Conservation (phyloP, 768 basidiomycete species). For the Psilocybe subaeruginosa region DNA sequence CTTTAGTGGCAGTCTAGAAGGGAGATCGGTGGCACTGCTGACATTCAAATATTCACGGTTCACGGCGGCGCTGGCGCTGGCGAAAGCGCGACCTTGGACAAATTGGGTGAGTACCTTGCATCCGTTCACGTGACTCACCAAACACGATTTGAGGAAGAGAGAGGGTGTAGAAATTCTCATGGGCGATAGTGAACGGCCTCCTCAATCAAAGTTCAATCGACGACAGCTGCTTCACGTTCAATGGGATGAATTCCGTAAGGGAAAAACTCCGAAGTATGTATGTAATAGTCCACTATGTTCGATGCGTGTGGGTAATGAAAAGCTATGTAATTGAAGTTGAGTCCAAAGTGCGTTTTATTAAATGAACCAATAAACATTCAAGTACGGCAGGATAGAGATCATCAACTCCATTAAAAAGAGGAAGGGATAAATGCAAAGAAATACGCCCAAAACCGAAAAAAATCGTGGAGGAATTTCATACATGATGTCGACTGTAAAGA, state of each 20-base stretch:
- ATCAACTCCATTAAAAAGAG: background rate
- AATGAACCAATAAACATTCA: background rate
- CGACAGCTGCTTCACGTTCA: background rate
- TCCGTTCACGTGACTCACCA: conserved; percentile 1
- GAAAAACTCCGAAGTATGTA: background rate
- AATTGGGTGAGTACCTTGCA: background rate
- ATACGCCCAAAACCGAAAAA: background rate
- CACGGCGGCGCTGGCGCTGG: background rate
- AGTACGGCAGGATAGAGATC: too few relatives aligned
- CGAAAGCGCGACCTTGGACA: background rate
- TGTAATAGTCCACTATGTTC: too few relatives aligned
- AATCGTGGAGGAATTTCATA: background rate
- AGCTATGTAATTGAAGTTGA: background rate
- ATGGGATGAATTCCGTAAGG: background rate
- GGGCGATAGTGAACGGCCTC: too few relatives aligned
- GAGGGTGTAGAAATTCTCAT: too few relatives aligned
- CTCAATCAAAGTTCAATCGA: too few relatives aligned
- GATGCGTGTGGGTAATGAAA: conserved; percentile 3
- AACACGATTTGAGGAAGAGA: too few relatives aligned
- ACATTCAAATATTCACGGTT: background rate
- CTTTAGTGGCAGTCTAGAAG: background rate
- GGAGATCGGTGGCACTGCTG: background rate
- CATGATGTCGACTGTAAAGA: background rate
- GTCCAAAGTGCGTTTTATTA: conserved; percentile 1
- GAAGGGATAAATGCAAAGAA: background rate